Percentiles rank a stretch among this genome's conserved stretches.
These are phyloP conservation scores for Nannizziopsis arthrosporioides DNA, from an alignment of 2,329 filamentous ascomycete species.

Conservation along the genomic window DNA sequence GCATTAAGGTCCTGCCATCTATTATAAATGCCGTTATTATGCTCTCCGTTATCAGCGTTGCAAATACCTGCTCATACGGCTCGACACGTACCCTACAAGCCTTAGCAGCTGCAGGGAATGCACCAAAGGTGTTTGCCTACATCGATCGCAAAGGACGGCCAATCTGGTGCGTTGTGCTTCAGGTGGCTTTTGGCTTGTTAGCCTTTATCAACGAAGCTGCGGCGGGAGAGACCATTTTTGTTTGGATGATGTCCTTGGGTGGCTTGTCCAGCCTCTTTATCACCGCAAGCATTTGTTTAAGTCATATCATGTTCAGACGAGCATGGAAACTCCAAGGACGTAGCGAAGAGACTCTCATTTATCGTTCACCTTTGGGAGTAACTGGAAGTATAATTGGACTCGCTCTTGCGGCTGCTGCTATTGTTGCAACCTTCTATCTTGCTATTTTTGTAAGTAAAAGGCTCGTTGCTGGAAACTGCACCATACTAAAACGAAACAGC, in stretches of 20 bases:
- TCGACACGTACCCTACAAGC: constrained; percentile 67
- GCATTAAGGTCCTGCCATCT: constrained; percentile 54
- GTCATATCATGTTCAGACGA: constrained; percentile 55
- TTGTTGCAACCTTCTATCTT: constrained; percentile 31
- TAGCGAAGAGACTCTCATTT: constrained; percentile 51
- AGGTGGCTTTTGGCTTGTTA: constrained; percentile 40
- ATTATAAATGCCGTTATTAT: constrained; percentile 67
- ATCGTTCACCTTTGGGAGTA: constrained; percentile 46
- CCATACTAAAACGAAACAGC: constrained; percentile 40
- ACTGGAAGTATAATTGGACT: constrained; percentile 51
- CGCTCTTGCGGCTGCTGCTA: constrained; percentile 29
- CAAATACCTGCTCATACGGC: constrained; percentile 52
- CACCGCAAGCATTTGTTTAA: constrained; percentile 53
- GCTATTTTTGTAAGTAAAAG: constrained; percentile 34
- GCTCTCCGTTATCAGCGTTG: constrained; percentile 57
- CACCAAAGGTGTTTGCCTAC: constrained; percentile 57
- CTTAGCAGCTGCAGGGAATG: constrained; percentile 58
- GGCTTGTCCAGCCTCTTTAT: constrained; percentile 33
- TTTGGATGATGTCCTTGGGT: constrained; percentile 32
- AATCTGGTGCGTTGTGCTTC: constrained; percentile 56
- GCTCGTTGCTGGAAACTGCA: background rate
- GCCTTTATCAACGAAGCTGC: constrained; percentile 60
- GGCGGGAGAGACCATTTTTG: constrained; percentile 44
- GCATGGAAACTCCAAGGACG: constrained; percentile 49
- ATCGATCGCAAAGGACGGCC: constrained; percentile 49